Evolutionary conservation across 2,329 filamentous ascomycete species (phyloP).

Genomic region (Tricladium varicosporioides): DNA sequence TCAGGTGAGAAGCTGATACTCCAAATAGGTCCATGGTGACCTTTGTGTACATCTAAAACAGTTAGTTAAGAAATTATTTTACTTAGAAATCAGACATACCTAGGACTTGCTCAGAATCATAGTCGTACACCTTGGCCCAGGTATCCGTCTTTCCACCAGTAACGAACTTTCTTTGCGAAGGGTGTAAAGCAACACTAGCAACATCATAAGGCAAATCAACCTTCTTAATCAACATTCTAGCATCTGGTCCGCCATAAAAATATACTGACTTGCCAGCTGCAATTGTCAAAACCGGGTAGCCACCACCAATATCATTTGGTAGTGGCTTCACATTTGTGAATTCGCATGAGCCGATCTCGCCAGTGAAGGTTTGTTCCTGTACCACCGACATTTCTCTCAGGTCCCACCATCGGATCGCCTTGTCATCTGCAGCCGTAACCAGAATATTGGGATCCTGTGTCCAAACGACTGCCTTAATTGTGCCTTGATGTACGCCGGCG

Average conservation of each 20-base stretch:
- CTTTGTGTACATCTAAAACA: slow-evolving; percentile 79
- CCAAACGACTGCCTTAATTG: slow-evolving; percentile 97
- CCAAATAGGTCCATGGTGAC: slow-evolving; percentile 97
- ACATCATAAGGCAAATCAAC: slow-evolving; percentile 80
- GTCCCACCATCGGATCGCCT: slow-evolving; percentile 93
- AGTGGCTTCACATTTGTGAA: slow-evolving; percentile 67
- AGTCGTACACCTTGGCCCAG: slow-evolving; percentile 93
- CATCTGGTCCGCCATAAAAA: slow-evolving; percentile 78
- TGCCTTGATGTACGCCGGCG: slow-evolving; percentile 75
- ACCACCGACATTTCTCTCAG: slow-evolving; percentile 73
- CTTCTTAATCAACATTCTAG: slow-evolving; percentile 73
- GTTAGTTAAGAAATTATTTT: slow-evolving; percentile 17
- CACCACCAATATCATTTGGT: slow-evolving; percentile 61
- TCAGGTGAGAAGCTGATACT: slow-evolving; percentile 93
- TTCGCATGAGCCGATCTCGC: slow-evolving; percentile 88
- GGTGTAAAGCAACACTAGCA: slow-evolving; percentile 85
- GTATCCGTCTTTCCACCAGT: slow-evolving; percentile 91
- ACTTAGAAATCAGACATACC: slow-evolving; percentile 44
- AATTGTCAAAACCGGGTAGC: slow-evolving; percentile 75
- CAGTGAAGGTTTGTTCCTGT: slow-evolving; percentile 75
- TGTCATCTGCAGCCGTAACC: slow-evolving; percentile 87
- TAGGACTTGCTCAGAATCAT: slow-evolving; percentile 78
- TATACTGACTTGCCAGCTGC: slow-evolving; percentile 93
- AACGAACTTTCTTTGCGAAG: slow-evolving; percentile 76
- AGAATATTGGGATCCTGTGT: slow-evolving; percentile 82